Evolutionary conservation across 2,329 filamentous ascomycete genomes (phyloP), one percentile per base, ranked within the genome.

Genomic region (Blastomyces percursus): DNA sequence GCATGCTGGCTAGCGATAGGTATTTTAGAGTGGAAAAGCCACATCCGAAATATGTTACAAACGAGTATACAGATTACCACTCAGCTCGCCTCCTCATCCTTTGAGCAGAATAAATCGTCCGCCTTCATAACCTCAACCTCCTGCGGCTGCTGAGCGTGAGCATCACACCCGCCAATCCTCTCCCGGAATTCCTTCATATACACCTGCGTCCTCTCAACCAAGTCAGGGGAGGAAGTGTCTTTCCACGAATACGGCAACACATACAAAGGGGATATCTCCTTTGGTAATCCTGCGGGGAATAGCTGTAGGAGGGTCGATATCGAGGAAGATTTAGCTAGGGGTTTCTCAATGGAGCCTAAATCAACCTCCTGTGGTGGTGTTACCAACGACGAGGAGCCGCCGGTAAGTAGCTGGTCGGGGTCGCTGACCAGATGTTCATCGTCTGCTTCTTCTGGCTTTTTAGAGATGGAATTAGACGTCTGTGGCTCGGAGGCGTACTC

Each of bases 91-190:
- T 38, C 9, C 60, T 56, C 51, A 61, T 76, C 75, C 32, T 74
- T 71, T 59, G 78, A 75, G 69, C 89, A 92, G 71, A 92, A 92
- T 58, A 91, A 73, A 70, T 90, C 86, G 38, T 77, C 74, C 1
- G 83, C 79, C 48, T 76, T 77, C 32, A 74, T 62, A 11, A 24
- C 52, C 44, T 62, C 61, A 72, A n/a, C 75, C 67, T 40, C 70
- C 52, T 64, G 69, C 52, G 64, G 69, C 59, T 69, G 70, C 68
- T 69, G 67, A 73, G 69, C 70, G 62, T 71, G 72, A 2, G 70
- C 72, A 30, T 72, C 71, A 69, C 91, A 96, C 0, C 82, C 83
- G n/a, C 91, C 91, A 16, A 90, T 81, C 2, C 83, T 77, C 60
- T 75, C 73, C 52, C 85, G 82, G 70, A 94, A 93, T 16, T 77